Percentiles rank a stretch among this genome's conserved stretches.
Evolutionary conservation across 306 rosid species (phyloP).

Genomic region (Castanea sativa): DNA sequence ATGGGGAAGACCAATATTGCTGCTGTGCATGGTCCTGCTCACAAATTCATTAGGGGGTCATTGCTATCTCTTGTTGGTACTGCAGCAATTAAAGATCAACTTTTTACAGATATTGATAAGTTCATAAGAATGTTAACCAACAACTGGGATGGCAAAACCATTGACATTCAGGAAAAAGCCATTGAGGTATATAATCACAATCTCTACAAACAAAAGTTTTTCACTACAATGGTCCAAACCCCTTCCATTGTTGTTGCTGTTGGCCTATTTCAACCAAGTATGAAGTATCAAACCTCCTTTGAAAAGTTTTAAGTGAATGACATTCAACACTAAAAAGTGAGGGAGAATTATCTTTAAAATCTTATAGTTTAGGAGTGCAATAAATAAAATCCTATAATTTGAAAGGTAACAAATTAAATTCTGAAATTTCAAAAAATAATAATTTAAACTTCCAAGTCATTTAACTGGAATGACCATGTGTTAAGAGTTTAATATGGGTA

Average conservation of each 20-base stretch:
- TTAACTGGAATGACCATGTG: too few relatives aligned
- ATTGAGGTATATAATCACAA: constrained; percentile 40
- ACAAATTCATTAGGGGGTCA: constrained; percentile 63
- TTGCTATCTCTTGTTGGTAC: constrained; percentile 54
- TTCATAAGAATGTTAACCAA: constrained; percentile 52
- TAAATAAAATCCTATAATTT: too few relatives aligned
- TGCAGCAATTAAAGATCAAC: constrained; percentile 42
- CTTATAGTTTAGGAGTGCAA: too few relatives aligned
- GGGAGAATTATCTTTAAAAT: too few relatives aligned
- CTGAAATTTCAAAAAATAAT: too few relatives aligned
- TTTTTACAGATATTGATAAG: constrained; percentile 47
- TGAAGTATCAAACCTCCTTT: neutral
- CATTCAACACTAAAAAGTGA: too few relatives aligned
- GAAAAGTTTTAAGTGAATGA: too few relatives aligned
- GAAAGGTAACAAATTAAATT: too few relatives aligned
- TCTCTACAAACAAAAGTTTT: neutral
- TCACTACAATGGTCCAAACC: too few relatives aligned
- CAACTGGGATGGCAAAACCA: constrained; percentile 49
- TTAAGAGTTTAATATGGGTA: too few relatives aligned
- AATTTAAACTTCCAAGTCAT: too few relatives aligned
- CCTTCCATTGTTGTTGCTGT: too few relatives aligned
- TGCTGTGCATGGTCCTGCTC: constrained; percentile 69
- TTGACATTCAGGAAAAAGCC: constrained; percentile 74
- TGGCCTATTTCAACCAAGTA: neutral
- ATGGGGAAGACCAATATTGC: constrained; percentile 66